These are phyloP conservation scores for Nasturtium officinale DNA, from an alignment of 345 rosid genomes.

Conservation along the genomic window DNA sequence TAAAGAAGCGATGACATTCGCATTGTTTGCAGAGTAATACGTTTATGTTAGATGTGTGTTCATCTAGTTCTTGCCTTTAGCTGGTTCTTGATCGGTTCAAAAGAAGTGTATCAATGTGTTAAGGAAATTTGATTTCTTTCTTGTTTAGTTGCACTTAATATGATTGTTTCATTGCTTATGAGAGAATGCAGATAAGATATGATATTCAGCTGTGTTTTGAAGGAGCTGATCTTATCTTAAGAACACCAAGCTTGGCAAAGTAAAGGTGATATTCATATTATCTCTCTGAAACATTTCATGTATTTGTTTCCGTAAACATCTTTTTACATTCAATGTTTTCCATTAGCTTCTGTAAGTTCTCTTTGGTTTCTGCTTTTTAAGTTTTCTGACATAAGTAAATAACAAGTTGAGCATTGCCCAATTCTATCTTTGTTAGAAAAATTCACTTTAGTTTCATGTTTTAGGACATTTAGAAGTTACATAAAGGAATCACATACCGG, in stretches of 20 bases:
- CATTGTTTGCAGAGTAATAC: neutral
- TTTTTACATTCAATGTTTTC: slow-evolving; percentile 12
- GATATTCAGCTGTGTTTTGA: neutral
- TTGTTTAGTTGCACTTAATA: neutral
- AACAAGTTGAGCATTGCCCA: neutral
- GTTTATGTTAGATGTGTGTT: neutral
- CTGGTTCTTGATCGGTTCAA: slow-evolving; percentile 1
- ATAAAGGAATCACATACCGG: slow-evolving; percentile 36
- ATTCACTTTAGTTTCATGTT: slow-evolving; percentile 21
- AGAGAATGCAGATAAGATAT: slow-evolving; percentile 20
- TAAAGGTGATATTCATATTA: slow-evolving; percentile 15
- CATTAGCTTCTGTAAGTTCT: neutral
- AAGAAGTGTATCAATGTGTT: neutral
- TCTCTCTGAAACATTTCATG: neutral
- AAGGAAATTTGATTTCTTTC: neutral
- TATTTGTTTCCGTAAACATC: slow-evolving; percentile 13
- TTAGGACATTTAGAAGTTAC: slow-evolving; percentile 26
- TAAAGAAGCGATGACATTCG: neutral
- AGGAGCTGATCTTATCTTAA: slow-evolving; percentile 3
- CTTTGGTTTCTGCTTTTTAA: slow-evolving; percentile 3
- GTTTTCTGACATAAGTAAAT: neutral
- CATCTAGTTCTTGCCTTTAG: neutral
- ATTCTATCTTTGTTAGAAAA: neutral
- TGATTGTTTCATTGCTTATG: neutral
- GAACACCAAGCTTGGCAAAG: slow-evolving; percentile 11